A percentile compares a stretch with the other conserved stretches of the same genome.
Evolutionary conservation across 2,329 filamentous ascomycete species (phyloP).

Genomic region (Penicillium vulpinum): DNA sequence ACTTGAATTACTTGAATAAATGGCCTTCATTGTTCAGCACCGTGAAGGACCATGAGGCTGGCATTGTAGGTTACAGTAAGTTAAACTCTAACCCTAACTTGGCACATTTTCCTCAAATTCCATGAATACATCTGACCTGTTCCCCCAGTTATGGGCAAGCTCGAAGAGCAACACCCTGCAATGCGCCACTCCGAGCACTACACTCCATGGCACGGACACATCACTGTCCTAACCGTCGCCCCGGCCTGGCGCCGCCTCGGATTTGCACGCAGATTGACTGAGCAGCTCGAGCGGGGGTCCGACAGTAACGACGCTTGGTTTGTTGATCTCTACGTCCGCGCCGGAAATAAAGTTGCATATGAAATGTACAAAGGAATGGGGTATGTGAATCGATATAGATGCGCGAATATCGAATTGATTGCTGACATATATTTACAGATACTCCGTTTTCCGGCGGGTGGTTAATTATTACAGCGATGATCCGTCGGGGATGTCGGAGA

Average conservation of each 20-base stretch:
- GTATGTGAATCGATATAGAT: slow-evolving; percentile 43
- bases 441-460: slow-evolving; percentile 85
- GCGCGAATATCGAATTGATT: not conserved
- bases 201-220: slow-evolving; percentile 99
- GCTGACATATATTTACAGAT: slow-evolving; percentile 38
- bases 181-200: slow-evolving; percentile 79
- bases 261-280: slow-evolving; percentile 78
- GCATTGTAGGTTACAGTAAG: slow-evolving; percentile 91
- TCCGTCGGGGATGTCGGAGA: slow-evolving; percentile 57
- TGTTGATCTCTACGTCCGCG: slow-evolving; percentile 89
- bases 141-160: slow-evolving; percentile 84
- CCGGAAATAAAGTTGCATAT: slow-evolving; percentile 84
- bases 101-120: not conserved
- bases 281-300: slow-evolving; percentile 77
- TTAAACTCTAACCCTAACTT: slow-evolving; percentile 15
- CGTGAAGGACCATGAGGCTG: slow-evolving; percentile 80
- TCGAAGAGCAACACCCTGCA: slow-evolving; percentile 79
- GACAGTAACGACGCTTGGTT: slow-evolving; percentile 89
- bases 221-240: slow-evolving; percentile 90
- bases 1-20: slow-evolving; percentile 90
- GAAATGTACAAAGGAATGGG: slow-evolving; percentile 87
- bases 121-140: slow-evolving; percentile 2
- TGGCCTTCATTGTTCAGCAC: slow-evolving; percentile 96
- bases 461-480: slow-evolving; percentile 93
- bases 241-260: slow-evolving; percentile 82